Conservation (phyloP, 495 filamentous ascomycete species). For the Aspergillus incahuasiensis region DNA sequence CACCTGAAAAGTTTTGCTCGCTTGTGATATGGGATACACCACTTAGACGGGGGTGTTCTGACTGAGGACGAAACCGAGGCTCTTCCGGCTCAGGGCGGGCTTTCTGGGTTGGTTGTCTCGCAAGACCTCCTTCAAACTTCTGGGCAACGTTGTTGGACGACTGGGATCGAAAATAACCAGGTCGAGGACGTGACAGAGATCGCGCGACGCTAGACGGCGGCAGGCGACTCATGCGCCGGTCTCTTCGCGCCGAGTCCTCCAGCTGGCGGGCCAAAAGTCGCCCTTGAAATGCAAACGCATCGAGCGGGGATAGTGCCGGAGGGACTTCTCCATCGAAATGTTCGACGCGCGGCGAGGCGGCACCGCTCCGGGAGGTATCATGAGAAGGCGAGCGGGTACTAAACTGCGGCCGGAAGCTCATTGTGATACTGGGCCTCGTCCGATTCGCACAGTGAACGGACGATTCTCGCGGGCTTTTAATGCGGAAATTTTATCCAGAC, state of each 20-base stretch:
- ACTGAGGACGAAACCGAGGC: slow-evolving; percentile 59
- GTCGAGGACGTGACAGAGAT: slow-evolving; percentile 62
- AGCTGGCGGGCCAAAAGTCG: slow-evolving; percentile 82
- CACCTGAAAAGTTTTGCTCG: slow-evolving; percentile 31
- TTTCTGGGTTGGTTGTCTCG: slow-evolving; percentile 38
- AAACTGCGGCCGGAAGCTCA: slow-evolving; percentile 54
- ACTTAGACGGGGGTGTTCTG: slow-evolving; percentile 70
- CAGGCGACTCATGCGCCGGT: slow-evolving; percentile 75
- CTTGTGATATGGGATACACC: slow-evolving; percentile 49
- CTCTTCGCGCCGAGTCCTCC: slow-evolving; percentile 62
- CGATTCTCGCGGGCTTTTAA: slow-evolving; percentile 2
- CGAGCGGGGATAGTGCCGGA: slow-evolving; percentile 86
- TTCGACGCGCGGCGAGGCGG: slow-evolving; percentile 63
- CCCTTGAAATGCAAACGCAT: slow-evolving; percentile 88
- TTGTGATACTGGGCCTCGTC: slow-evolving; percentile 23
- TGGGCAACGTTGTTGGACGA: slow-evolving; percentile 32
- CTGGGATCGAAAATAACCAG: slow-evolving; percentile 66
- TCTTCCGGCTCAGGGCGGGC: slow-evolving; percentile 55
- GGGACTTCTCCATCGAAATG: slow-evolving; percentile 84
- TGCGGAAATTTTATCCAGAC: background rate
- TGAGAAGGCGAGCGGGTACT: slow-evolving; percentile 62
- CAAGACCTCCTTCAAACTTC: slow-evolving; percentile 18
- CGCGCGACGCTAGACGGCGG: slow-evolving; percentile 77
- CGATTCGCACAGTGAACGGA: background rate
- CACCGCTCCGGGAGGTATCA: slow-evolving; percentile 45